A percentile compares a stretch with the other conserved stretches of the same genome.
Conservation (phyloP, 1,139 yeast species). For the Suhomyces taliae region DNA sequence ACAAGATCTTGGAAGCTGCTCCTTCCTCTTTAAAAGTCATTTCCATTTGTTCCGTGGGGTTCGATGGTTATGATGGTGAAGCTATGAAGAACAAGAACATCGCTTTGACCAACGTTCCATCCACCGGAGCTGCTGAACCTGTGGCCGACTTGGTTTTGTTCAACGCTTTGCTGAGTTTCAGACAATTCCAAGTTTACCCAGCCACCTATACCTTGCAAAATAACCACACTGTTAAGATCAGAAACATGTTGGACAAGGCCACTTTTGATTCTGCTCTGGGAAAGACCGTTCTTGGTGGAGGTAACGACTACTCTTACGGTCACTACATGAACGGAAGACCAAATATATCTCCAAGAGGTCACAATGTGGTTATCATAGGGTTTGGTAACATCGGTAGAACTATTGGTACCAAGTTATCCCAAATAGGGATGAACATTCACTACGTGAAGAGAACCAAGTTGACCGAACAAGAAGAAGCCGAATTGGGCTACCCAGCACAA, state of each 20-base stretch:
- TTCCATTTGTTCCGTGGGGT: conserved; percentile 71
- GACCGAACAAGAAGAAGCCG: conserved; percentile 31
- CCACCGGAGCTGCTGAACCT: conserved; percentile 59
- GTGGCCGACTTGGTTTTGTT: conserved; percentile 78
- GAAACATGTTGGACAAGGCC: conserved; percentile 39
- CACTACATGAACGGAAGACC: conserved; percentile 38
- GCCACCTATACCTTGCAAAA: conserved; percentile 28
- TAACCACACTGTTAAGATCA: conserved; percentile 43
- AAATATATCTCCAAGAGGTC: conserved; percentile 54
- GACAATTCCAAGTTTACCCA: conserved; percentile 58
- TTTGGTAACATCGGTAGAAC: conserved; percentile 76
- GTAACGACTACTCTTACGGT: conserved; percentile 48
- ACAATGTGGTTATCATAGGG: conserved; percentile 68
- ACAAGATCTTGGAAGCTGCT: conserved; percentile 46
- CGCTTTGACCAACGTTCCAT: conserved; percentile 63
- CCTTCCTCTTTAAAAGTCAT: conserved; percentile 58
- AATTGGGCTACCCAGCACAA: conserved; percentile 45
- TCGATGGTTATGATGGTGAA: conserved; percentile 55
- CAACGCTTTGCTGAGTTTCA: conserved; percentile 59
- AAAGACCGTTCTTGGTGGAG: conserved; percentile 23
- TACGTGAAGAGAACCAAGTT: conserved; percentile 60
- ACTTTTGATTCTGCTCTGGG: conserved; percentile 38
- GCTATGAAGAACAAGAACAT: conserved; percentile 45
- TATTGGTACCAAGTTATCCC: conserved; percentile 56
- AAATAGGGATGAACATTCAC: conserved; percentile 66